phyloP scores from a whole-genome alignment of 176 grass and related monocot species.

The Oryza rufipogon region DNA sequence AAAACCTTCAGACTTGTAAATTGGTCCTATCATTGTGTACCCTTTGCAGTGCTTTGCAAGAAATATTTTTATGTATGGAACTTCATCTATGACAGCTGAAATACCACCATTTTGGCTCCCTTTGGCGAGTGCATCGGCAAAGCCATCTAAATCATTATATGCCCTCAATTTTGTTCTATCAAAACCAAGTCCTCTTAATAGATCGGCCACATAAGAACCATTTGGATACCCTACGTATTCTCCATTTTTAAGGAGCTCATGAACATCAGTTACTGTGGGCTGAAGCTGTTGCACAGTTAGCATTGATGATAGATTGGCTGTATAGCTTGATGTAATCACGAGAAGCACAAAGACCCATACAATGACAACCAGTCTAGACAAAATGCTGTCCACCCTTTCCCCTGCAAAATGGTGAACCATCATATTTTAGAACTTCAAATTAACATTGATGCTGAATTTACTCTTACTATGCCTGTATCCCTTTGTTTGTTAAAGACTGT shows the following conservation, averaged over 20 bases:
- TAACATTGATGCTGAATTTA: slow-evolving; percentile 1
- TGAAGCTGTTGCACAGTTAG: slow-evolving; percentile 60
- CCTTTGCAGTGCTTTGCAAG: slow-evolving; percentile 50
- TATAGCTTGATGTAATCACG: slow-evolving; percentile 65
- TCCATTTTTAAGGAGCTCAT: slow-evolving; percentile 35
- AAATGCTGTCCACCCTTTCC: slow-evolving; percentile 46
- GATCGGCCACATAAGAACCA: slow-evolving; percentile 42
- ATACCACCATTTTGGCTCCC: slow-evolving; percentile 63
- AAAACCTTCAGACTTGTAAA: slow-evolving; percentile 58
- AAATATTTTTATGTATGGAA: slow-evolving; percentile 57
- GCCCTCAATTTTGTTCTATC: slow-evolving; percentile 45
- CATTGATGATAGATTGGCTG: slow-evolving; percentile 59
- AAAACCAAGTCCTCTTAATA: slow-evolving; percentile 47
- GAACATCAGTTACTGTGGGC: slow-evolving; percentile 48
- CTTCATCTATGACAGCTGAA: slow-evolving; percentile 49
- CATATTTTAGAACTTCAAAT: neutral
- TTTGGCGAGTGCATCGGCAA: slow-evolving; percentile 45
- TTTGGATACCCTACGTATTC: slow-evolving; percentile 3
- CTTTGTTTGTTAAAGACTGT: neutral
- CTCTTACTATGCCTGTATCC: neutral
- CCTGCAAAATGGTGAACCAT: slow-evolving; percentile 32
- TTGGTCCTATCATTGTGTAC: slow-evolving; percentile 64
- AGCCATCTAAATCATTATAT: slow-evolving; percentile 37
- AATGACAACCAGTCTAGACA: slow-evolving; percentile 45
- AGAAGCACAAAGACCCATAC: slow-evolving; percentile 50